These are phyloP conservation scores for Aureobasidium lini DNA, from an alignment of 2,329 filamentous ascomycete species.

Conservation along the genomic window DNA sequence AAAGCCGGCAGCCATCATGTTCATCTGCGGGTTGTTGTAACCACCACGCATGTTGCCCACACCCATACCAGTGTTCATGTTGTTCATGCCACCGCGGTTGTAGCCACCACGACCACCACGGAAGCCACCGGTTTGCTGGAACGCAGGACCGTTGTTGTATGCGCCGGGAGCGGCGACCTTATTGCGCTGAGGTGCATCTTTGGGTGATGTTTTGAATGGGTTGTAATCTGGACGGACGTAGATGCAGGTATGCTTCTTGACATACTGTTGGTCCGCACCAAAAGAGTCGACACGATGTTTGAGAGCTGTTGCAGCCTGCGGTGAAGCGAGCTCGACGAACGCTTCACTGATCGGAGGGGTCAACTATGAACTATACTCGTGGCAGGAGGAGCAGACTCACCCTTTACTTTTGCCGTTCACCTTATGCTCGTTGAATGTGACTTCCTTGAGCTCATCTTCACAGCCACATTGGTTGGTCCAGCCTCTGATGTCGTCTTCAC, in stretches of 20 bases:
- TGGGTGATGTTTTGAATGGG: conserved; percentile 84
- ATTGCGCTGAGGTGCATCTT: conserved; percentile 68
- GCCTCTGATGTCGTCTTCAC: conserved; percentile 86
- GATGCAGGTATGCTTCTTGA: conserved; percentile 62
- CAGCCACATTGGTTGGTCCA: conserved; percentile 74
- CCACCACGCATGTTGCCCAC: conserved; percentile 17
- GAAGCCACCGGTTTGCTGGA: conserved; percentile 47
- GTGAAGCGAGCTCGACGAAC: conserved; percentile 76
- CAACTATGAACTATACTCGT: conserved; percentile 3
- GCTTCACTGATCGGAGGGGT: conserved; percentile 48
- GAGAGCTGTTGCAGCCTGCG: conserved; percentile 75
- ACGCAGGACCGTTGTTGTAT: conserved; percentile 31
- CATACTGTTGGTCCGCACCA: conserved; percentile 47
- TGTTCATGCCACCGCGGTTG: conserved; percentile 21
- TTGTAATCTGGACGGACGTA: conserved; percentile 74
- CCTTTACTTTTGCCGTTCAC: conserved; percentile 99
- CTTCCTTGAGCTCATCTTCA: conserved; percentile 79
- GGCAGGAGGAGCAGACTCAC: conserved; percentile 44
- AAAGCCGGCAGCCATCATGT: conserved; percentile 16
- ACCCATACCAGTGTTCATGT: conserved; percentile 16
- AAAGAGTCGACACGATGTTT: conserved; percentile 73
- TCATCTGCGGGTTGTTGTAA: conserved; percentile 16
- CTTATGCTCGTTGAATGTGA: conserved; percentile 97
- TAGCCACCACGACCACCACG: conserved; percentile 25
- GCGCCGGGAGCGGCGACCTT: conserved; percentile 46